Evolutionary conservation across 306 rosid species (phyloP), one percentile per base, ranked within the genome.

Genomic region (Argentina anserina): DNA sequence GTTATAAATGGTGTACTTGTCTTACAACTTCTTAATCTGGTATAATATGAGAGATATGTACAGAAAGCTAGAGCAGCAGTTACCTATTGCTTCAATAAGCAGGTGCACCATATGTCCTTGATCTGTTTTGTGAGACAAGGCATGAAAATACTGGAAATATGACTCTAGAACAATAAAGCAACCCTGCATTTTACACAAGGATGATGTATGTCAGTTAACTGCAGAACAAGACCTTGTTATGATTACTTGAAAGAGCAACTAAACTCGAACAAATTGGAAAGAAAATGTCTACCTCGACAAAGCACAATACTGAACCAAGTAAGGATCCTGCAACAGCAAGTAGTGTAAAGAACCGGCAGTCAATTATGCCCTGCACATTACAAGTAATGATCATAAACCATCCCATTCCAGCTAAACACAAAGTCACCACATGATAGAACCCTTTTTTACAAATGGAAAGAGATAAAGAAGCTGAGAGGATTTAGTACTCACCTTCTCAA

Each of bases 31-130:
- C 40, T 63, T 59, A 20, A 3, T 45, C 25, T 4, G 31, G 60
- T 42, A 0, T 0, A 29, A 42, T 23, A 40, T 39, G n/a, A n/a
- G n/a, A n/a, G 36, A 41, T 41, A 23, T 45, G 17, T 67, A 29
- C 21, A 31, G 9, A 26, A 58, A 4, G 9, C 20, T 29, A 29
- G 21, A 69, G 11, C 28, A 33, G 31, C n/a, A 67, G n/a, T 67
- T 47, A 86, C 90, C 90, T 76, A 77, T 79, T n/a, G 86, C 88
- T 81, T 86, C 86, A 29, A 86, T 81, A 39, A 86, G 86, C 43
- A 79, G 76, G 9, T 79, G 84, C 75, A 84, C 50, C 25, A 80
- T 62, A 58, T 81, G 83, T 36, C 67, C 86, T 71, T 81, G 81
- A 73, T 86, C 83, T 3, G 71, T 40, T 50, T 72, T 81, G 2